phyloP scores from a whole-genome alignment of 371 early-diverging fungal species.

The Saksenaea oblongispora region DNA sequence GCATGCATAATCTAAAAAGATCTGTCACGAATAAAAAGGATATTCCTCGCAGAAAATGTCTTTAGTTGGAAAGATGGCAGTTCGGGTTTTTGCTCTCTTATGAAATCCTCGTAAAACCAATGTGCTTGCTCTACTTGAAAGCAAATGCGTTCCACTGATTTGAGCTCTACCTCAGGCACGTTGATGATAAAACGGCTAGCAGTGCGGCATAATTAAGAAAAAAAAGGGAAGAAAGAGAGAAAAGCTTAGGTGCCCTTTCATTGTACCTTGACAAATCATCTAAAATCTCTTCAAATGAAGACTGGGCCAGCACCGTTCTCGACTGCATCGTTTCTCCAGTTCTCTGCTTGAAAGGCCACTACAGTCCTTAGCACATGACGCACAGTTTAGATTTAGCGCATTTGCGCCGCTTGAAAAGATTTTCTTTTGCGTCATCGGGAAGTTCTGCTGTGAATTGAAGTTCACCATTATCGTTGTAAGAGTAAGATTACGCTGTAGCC shows the following conservation, averaged over 20 bases:
- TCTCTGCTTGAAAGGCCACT: neutral
- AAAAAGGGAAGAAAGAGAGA: no score
- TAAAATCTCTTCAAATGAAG: constrained; percentile 77
- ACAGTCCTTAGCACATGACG: neutral
- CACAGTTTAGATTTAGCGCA: no score
- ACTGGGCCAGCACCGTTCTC: constrained; percentile 61
- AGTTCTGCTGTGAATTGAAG: no score
- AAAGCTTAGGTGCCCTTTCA: no score
- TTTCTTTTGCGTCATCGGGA: no score
- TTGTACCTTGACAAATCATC: constrained; percentile 83
- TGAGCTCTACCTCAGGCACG: constrained; percentile 90
- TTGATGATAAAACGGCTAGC: constrained; percentile 96
- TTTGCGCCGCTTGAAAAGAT: no score
- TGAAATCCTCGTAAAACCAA: constrained; percentile 99
- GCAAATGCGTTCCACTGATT: constrained; percentile 91
- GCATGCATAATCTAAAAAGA: neutral
- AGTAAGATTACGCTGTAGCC: no score
- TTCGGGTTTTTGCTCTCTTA: constrained; percentile 79
- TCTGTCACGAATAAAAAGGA: constrained; percentile 38
- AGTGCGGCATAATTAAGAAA: constrained; percentile 3
- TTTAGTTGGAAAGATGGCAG: constrained; percentile 82
- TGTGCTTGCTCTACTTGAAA: constrained; percentile 99
- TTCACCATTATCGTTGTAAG: no score
- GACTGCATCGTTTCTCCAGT: constrained; percentile 21
- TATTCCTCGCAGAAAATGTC: constrained; percentile 77